A percentile compares a stretch with the other conserved stretches of the same genome.
These are phyloP conservation scores for Nitzschia inconspicua DNA, from an alignment of 108 stramenopile genomes.

Conservation along the genomic window DNA sequence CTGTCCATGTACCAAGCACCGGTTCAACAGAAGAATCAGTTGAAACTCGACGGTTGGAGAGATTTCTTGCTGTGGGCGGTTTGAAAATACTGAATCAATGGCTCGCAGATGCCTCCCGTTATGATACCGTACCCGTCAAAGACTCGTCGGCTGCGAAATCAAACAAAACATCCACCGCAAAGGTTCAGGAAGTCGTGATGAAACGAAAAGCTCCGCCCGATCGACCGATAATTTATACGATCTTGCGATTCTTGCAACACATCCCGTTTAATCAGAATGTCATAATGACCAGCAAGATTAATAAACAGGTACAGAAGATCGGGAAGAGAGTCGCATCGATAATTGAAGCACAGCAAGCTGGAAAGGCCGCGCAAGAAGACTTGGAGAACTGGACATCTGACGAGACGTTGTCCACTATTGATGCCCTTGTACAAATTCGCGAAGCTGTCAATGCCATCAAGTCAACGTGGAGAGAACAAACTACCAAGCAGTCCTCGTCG, in stretches of 20 bases:
- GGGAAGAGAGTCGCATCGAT: constrained; percentile 37
- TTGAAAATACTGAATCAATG: constrained; percentile 47
- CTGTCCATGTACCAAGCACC: not conserved
- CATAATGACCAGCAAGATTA: constrained; percentile 52
- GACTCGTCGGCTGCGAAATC: not conserved
- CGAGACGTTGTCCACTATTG: not conserved
- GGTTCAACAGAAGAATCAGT: not conserved
- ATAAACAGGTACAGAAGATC: constrained; percentile 43
- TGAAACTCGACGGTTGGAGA: constrained; percentile 17
- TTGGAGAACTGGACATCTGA: constrained; percentile 17
- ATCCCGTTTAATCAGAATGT: constrained; percentile 51
- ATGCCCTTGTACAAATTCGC: constrained; percentile 24
- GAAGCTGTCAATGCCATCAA: constrained; percentile 35
- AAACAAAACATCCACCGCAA: not conserved
- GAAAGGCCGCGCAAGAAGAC: not conserved
- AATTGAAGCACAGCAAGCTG: constrained; percentile 6
- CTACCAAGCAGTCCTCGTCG: too few species aligned
- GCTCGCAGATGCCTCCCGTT: constrained; percentile 36
- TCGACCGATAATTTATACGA: constrained; percentile 34
- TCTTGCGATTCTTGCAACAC: constrained; percentile 31
- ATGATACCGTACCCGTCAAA: not conserved
- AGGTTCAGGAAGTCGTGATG: not conserved
- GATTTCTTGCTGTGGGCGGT: constrained; percentile 47
- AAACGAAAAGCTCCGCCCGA: constrained; percentile 20
- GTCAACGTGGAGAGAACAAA: constrained; percentile 34